Base-by-base conservation (phyloP, 495 filamentous ascomycete species). In the Wilcoxina mikolae region DNA sequence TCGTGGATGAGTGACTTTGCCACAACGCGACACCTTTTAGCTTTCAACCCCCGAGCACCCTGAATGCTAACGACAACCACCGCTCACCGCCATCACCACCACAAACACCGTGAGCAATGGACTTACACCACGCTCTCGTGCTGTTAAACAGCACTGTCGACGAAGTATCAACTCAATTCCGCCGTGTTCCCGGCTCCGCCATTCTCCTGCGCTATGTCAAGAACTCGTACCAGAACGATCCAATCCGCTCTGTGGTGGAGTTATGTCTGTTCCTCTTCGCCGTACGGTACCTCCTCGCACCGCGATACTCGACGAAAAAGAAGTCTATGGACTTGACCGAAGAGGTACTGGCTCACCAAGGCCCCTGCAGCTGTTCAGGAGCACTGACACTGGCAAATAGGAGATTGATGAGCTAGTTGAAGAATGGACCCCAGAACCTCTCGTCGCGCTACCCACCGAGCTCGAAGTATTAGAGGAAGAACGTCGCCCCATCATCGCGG, bases 341-440 rank as follows among this genome's bases (percentile, higher is more conserved):
- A 59, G 86, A 94, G 69, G 81, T 82, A 33, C 26, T 52, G 9
- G 45, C 27, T 62, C 41, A 62, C 35, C 11, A 52, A 25, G 53
- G 39, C 11, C 35, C 28, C 22, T 35, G 50, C 56, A 53, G 48
- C 54, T 10, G 20, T 31, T 11, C 25, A 46, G 15, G 43, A 12
- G n/a, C 43, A 26, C 23, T 11, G 17, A 11, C 11, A 18, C 43
- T 39, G 20, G 12, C 20, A 33, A 27, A 48, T 58, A 84, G 76
- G 91, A 99, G 70, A 90, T 99, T 58, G 91, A 99, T 65, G 91
- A 99, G 59, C 73, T 96, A 23, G 85, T 99, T 18, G 90, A 93
- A 44, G 91, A 99, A 57, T 99, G 91, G 91, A 85, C 79, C 2
- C 91, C 91, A 0, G 91, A 99, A 67, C 88, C 91, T 3, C 74